A percentile compares a stretch with the other conserved stretches of the same genome.
Conservation (phyloP, 495 filamentous ascomycete species). For the Melanomma pulvis-pyrius region DNA sequence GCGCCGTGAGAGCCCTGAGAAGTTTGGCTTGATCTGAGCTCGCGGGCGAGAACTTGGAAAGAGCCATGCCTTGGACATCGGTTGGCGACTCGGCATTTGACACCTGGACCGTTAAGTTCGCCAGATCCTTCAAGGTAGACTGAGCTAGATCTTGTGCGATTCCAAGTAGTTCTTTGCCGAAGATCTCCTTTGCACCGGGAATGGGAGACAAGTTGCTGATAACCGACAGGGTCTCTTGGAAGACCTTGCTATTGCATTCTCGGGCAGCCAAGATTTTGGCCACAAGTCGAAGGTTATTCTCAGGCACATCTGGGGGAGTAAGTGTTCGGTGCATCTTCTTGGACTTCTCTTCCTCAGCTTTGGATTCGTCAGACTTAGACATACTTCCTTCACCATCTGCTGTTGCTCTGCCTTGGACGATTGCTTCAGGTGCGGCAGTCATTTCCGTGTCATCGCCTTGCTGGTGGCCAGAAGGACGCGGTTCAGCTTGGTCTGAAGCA, state of each 20-base stretch:
- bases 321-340: slow-evolving; percentile 73
- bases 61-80: slow-evolving; percentile 90
- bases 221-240: slow-evolving; percentile 92
- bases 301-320: slow-evolving; percentile 83
- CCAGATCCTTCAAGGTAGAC: slow-evolving; percentile 79
- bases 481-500: slow-evolving; percentile 5
- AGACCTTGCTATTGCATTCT: slow-evolving; percentile 95
- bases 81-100: slow-evolving; percentile 83
- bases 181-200: slow-evolving; percentile 84
- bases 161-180: slow-evolving; percentile 84
- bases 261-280: slow-evolving; percentile 94
- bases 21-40: slow-evolving; percentile 96
- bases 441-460: slow-evolving; percentile 45
- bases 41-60: slow-evolving; percentile 93
- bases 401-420: slow-evolving; percentile 36
- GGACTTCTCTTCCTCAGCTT: slow-evolving; percentile 41
- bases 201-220: slow-evolving; percentile 97
- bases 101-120: slow-evolving; percentile 86
- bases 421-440: slow-evolving; percentile 22
- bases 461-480: slow-evolving; percentile 15
- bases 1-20: slow-evolving; percentile 86
- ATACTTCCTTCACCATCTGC: slow-evolving; percentile 38
- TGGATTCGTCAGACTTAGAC: slow-evolving; percentile 37
- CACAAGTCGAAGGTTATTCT: slow-evolving; percentile 85
- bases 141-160: slow-evolving; percentile 84